Evolutionary conservation across 192 early-diverging fungal species (phyloP), one percentile per base, ranked within the genome.

Genomic region (Backusella mclennaniae): DNA sequence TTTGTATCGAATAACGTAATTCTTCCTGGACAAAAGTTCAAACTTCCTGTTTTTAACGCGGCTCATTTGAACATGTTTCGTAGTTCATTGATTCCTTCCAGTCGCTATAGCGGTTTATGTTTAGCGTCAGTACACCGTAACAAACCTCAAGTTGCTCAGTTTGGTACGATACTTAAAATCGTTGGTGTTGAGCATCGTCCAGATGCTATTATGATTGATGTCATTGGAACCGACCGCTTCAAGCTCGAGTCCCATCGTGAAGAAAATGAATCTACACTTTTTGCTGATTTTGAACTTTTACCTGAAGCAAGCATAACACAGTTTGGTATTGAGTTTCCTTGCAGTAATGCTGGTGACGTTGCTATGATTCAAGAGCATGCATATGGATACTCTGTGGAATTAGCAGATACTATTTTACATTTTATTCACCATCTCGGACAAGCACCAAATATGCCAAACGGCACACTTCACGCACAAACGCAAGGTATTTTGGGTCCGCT

Each of bases 141-240:
- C 23, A 26, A 38, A 35, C 74, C 74, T 35, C 56, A 67, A n/a
- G 63, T 75, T 42, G 74, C 74, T n/a, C 74, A 75, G 26, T 75
- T 67, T 42, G 74, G 74, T 35, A 75, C 74, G 2, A 39, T 75
- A 46, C 23, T 75, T 15, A 56, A 75, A 67, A 67, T 75, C n/a
- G 42, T 75, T 44, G 36, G 38, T 21, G 66, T 75, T 12, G 74
- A 75, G 23, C 74, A 75, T 36, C 74, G 74, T 4, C 35, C 38
- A 15, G 74, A 75, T 67, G 66, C 74, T 31, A 41, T 75, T 67
- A 67, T 75, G 26, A 42, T 75, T 42, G 74, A 75, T 75, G 66
- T 67, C 2, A 29, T 75, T 49, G 74, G 74, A 19, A 33, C 44
- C 12, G 74, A 75, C 23, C 63, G 74, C 8, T 75, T 75, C 26